Evolutionary conservation across 257 asterid species (phyloP), one percentile per base, ranked within the genome.

Genomic region (Phtheirospermum japonicum): DNA sequence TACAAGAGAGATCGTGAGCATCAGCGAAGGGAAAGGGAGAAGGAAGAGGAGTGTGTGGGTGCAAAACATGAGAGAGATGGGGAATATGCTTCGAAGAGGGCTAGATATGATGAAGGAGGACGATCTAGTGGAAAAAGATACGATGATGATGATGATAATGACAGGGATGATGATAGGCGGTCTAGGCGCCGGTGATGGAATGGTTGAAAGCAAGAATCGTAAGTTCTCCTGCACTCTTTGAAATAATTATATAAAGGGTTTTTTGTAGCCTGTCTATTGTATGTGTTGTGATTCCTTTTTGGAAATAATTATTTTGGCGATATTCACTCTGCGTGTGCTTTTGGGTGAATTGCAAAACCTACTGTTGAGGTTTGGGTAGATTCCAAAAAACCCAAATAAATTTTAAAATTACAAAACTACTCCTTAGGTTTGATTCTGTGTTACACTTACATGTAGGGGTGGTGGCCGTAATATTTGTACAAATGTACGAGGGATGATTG

Each of bases 71-170:
- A 79, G 51, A 77, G 77, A 60, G 82, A 79, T 8, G 65, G 77
- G 69, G 83, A 72, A 9, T 37, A 64, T 33, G 33, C 78, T 64
- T 75, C 79, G 32, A 86, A 84, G 88, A 86, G 85, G 70, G 66
- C 66, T 49, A 78, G 82, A 57, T 66, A 79, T 62, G 92, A 85
- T 36, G 95, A n/a, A n/a, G n/a, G 83, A 61, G 80, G 37, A 6
- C 80, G 64, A 14, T 79, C 84, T 59, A 68, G 78, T 65, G 81
- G 83, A 30, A 75, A 82, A 63, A 81, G 77, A 68, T 64, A 66
- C 26, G 79, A 76, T 54, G 84, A 76, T 68, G 95, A 75, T 42
- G 48, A 40, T 40, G 13, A 12, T n/a, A n/a, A n/a, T n/a, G 28
- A 23, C 50, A 76, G 79, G 71, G 60, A 72, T 56, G 90, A 78